Conservation (phyloP, 2,329 filamentous ascomycete species). For the Trichoderma sp. region DNA sequence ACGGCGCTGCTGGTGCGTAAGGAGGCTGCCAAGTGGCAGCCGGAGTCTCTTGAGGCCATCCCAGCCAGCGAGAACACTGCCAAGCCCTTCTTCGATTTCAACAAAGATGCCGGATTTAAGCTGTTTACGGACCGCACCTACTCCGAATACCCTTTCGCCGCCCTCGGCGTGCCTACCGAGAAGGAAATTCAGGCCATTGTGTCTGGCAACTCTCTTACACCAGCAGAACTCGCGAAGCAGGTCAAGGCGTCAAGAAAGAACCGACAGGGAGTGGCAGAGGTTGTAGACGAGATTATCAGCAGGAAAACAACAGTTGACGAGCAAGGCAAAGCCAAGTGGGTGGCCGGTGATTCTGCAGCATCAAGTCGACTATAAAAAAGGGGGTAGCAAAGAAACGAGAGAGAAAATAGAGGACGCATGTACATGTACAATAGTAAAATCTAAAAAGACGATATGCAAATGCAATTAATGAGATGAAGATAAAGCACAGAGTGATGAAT, state of each 20-base stretch:
- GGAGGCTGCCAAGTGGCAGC: conserved; percentile 72
- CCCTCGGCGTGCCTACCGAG: conserved; percentile 76
- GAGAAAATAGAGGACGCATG: background rate
- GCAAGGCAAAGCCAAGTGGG: conserved; percentile 47
- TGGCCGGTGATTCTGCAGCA: conserved; percentile 31
- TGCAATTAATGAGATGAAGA: background rate
- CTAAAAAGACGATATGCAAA: background rate
- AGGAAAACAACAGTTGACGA: conserved; percentile 58
- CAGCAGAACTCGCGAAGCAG: conserved; percentile 61
- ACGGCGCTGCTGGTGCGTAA: conserved; percentile 75
- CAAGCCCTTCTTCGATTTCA: conserved; percentile 67
- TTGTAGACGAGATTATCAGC: conserved; percentile 67
- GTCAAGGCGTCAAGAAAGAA: conserved; percentile 61
- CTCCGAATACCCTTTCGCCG: conserved; percentile 68
- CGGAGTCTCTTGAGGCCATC: conserved; percentile 70
- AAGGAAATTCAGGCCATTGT: conserved; percentile 54
- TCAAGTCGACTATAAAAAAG: conserved; percentile 37
- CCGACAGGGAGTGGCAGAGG: conserved; percentile 69
- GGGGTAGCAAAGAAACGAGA: background rate
- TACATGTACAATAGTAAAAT: conserved; percentile 12
- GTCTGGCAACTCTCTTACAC: conserved; percentile 40
- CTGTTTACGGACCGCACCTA: conserved; percentile 68
- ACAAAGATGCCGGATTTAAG: conserved; percentile 49
- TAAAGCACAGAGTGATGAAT: background rate
- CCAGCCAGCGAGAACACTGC: conserved; percentile 53